Evolutionary conservation across 2,329 filamentous ascomycete genomes (phyloP).

Genomic region (Ustulina deusta): DNA sequence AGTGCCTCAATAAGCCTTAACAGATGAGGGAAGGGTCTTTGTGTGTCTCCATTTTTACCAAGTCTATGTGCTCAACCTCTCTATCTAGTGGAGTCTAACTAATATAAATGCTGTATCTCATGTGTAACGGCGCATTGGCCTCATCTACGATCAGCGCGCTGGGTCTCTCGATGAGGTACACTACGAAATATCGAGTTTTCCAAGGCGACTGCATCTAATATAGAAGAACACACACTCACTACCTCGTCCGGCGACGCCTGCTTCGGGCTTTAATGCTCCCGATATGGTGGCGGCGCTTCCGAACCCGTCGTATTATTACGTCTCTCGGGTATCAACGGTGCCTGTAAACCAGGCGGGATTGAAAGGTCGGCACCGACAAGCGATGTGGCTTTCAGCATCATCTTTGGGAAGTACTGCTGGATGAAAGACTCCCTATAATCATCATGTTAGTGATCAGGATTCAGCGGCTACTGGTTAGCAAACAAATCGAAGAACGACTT

Average conservation of each 20-base stretch:
- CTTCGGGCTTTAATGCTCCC: conserved; percentile 32
- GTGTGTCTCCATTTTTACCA: conserved; percentile 19
- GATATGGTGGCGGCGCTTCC: conserved; percentile 36
- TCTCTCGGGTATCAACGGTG: conserved; percentile 26
- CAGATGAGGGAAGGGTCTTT: not conserved
- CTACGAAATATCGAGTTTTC: not conserved
- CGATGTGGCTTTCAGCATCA: conserved; percentile 66
- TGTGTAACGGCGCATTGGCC: not conserved
- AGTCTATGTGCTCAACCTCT: conserved; percentile 24
- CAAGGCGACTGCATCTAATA: not conserved
- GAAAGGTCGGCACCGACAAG: conserved; percentile 29
- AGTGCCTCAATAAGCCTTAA: not conserved
- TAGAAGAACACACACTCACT: not conserved
- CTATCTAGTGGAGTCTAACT: conserved; percentile 18
- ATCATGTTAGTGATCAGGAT: conserved; percentile 9
- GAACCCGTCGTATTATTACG: not conserved
- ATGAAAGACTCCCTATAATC: conserved; percentile 76
- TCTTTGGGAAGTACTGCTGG: conserved; percentile 79
- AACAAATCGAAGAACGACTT: conserved; percentile 49
- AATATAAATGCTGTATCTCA: conserved; percentile 9
- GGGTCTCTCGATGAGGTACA: not conserved
- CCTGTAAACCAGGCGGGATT: conserved; percentile 18
- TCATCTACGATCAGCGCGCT: not conserved
- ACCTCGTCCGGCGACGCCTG: not conserved
- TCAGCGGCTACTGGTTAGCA: not conserved